Conservation (phyloP, 306 rosid species). For the Vigna trinervia region DNA sequence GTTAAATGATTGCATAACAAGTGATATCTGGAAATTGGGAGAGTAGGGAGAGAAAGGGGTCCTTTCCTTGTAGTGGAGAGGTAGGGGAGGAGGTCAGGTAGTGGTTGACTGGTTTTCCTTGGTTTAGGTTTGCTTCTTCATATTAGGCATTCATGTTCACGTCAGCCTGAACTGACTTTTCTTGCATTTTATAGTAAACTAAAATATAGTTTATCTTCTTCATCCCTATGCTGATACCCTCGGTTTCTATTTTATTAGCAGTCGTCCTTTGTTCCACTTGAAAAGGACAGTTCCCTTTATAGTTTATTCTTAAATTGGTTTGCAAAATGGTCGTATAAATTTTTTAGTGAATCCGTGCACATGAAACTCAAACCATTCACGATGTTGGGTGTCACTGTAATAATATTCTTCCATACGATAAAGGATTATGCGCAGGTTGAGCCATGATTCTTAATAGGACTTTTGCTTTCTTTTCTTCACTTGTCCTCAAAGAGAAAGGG, state of each 20-base stretch:
- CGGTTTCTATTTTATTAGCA: not conserved
- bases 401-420: not conserved
- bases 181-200: slow-evolving; percentile 1
- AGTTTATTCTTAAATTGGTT: not conserved
- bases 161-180: not conserved
- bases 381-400: slow-evolving; percentile 1
- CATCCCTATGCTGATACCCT: not conserved
- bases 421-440: not conserved
- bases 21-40: not conserved
- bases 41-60: not conserved
- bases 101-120: not conserved
- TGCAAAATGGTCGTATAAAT: not conserved
- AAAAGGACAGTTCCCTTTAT: not conserved
- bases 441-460: slow-evolving; percentile 6
- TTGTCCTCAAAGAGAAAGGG: slow-evolving; percentile 29
- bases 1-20: not conserved
- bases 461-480: not conserved
- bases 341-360: slow-evolving; percentile 22
- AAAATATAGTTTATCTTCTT: not conserved
- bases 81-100: not conserved
- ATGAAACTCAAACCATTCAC: slow-evolving; percentile 14
- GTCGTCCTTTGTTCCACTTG: not conserved
- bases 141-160: not conserved
- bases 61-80: not conserved
- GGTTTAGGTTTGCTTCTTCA: not conserved